Evolutionary conservation across 805 yeast genomes (phyloP).

Genomic region (Scheffersomyces lignosus): DNA sequence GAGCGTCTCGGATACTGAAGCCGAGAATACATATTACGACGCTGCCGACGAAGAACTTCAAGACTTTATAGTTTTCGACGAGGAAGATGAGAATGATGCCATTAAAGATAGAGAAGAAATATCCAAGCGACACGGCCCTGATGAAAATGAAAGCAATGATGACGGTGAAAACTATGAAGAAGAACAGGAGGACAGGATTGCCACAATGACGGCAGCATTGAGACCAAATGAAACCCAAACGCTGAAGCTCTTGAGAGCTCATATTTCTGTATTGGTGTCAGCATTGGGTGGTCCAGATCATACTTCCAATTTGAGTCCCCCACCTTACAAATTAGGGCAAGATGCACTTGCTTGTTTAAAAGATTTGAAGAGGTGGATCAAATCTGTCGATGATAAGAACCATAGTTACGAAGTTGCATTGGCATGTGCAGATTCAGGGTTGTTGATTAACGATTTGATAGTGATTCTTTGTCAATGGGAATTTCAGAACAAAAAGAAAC

Average conservation of each 20-base stretch:
- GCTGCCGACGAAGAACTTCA: constrained; percentile 29
- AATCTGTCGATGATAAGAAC: constrained; percentile 73
- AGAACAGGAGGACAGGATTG: constrained; percentile 19
- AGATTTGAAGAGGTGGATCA: constrained; percentile 87
- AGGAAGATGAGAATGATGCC: constrained; percentile 7
- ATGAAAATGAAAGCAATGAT: background rate
- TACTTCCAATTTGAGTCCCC: constrained; percentile 42
- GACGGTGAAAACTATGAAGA: constrained; percentile 16
- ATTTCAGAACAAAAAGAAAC: constrained; percentile 30
- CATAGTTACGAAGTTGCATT: constrained; percentile 78
- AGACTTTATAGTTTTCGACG: constrained; percentile 37
- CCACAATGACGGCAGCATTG: constrained; percentile 20
- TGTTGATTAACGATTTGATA: constrained; percentile 70
- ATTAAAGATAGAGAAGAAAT: constrained; percentile 3
- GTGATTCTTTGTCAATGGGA: constrained; percentile 80
- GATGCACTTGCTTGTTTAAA: constrained; percentile 85
- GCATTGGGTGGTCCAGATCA: constrained; percentile 92
- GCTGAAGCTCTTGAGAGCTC: constrained; percentile 56
- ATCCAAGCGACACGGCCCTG: constrained; percentile 2
- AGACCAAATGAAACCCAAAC: constrained; percentile 35
- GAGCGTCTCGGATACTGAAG: background rate
- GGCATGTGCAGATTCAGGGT: constrained; percentile 78
- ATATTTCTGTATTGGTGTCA: constrained; percentile 76
- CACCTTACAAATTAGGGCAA: constrained; percentile 77
- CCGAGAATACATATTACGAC: background rate